Evolutionary conservation across 2,329 filamentous ascomycete species (phyloP).

Genomic region (Coniochaeta pulveracea): DNA sequence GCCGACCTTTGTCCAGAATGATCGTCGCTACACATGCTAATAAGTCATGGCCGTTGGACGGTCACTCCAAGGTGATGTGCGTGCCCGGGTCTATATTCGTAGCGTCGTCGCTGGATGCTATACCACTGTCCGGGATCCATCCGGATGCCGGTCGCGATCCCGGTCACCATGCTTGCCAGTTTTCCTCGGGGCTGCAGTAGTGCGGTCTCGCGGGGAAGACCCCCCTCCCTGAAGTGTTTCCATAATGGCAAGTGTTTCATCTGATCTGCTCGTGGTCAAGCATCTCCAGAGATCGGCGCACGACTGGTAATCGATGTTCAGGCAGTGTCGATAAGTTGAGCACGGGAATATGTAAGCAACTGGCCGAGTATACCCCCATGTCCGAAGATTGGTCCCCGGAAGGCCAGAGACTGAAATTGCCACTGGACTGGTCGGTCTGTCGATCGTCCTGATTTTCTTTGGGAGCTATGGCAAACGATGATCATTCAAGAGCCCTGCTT

Average conservation of each 20-base stretch:
- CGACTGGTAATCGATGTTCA: background rate
- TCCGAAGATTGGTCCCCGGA: background rate
- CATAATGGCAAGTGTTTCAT: constrained; percentile 4
- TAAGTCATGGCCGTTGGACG: background rate
- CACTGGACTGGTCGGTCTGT: background rate
- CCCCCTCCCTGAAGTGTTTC: background rate
- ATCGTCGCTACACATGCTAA: background rate
- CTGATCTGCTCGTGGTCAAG: too few species aligned
- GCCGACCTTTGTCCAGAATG: background rate
- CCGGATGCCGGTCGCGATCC: constrained; percentile 2
- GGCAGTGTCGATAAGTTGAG: background rate
- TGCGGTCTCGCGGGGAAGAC: constrained; percentile 2
- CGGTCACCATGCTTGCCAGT: background rate
- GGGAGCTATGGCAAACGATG: too few species aligned
- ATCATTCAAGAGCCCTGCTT: background rate
- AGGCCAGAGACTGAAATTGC: background rate
- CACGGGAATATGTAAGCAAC: background rate
- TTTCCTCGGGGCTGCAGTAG: constrained; percentile 4
- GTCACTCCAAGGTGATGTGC: background rate
- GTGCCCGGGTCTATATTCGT: background rate
- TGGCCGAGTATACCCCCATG: background rate
- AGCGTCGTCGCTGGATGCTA: background rate
- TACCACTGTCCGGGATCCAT: constrained; percentile 1
- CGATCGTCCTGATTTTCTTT: background rate
- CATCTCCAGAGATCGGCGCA: background rate